Percentiles rank a stretch among this genome's conserved stretches.
These are phyloP conservation scores for Gossypium herbaceum DNA, from an alignment of 345 rosid species.

Conservation along the genomic window DNA sequence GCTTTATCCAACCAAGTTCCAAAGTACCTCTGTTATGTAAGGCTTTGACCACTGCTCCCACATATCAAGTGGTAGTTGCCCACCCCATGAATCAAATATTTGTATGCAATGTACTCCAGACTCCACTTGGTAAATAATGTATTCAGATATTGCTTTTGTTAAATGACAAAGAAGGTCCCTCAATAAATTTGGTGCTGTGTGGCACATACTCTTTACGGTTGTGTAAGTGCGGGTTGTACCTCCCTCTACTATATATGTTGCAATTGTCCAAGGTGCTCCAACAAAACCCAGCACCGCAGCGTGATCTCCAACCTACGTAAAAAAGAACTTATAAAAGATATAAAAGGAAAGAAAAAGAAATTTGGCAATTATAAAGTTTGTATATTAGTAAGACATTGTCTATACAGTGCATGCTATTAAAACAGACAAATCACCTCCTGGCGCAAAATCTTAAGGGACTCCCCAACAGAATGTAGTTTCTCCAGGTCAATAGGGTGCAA, in stretches of 20 bases:
- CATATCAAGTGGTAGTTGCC: constrained; percentile 86
- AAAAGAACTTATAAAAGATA: background rate
- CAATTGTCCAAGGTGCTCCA: constrained; percentile 96
- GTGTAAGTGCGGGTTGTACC: constrained; percentile 82
- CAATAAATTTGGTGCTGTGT: constrained; percentile 65
- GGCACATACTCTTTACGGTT: constrained; percentile 86
- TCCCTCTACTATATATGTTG: constrained; percentile 89
- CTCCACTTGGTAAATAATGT: constrained; percentile 76
- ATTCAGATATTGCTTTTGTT: constrained; percentile 71
- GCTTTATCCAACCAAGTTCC: constrained; percentile 1
- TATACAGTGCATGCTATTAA: constrained; percentile 8
- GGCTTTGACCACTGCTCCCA: constrained; percentile 94
- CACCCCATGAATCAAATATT: constrained; percentile 97
- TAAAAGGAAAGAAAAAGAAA: background rate
- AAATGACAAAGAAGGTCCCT: constrained; percentile 76
- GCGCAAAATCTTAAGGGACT: constrained; percentile 70
- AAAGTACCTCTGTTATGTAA: constrained; percentile 67
- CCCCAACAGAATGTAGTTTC: constrained; percentile 60
- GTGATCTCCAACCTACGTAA: constrained; percentile 57
- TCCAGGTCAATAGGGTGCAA: constrained; percentile 77
- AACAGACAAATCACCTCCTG: constrained; percentile 48
- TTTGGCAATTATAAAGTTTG: background rate
- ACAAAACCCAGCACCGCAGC: constrained; percentile 87
- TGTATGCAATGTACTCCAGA: constrained; percentile 93
- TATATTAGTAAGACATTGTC: constrained; percentile 12